Evolutionary conservation across 352 stramenopile genomes (phyloP), one percentile per base, ranked within the genome.

Genomic region (Globisporangium abappressorium): DNA sequence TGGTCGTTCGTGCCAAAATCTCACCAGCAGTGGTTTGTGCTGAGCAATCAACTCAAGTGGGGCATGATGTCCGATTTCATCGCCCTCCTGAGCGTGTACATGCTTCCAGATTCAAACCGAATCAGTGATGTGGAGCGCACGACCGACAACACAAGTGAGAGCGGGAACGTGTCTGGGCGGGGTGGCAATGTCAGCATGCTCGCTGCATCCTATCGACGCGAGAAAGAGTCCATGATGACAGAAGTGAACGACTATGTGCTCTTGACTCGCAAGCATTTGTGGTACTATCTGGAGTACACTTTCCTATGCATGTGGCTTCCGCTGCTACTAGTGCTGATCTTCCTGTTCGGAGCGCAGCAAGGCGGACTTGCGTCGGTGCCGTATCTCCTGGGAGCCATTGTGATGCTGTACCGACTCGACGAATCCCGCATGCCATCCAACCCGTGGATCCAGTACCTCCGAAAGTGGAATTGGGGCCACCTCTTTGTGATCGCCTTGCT

Each of bases 401-500:
- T 84, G 51, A 93, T 96, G 83, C 65, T 96, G 2, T 95, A 91
- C 70, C 78, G 82, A 33, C 72, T 95, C 22, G 87, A 96, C 58
- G 81, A 92, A 62, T 68, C 82, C 12, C 83, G 87, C 4, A 57
- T 80, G 26, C 83, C 85, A 18, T 72, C 70, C 3, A 88, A 74
- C 54, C 66, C 71, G 38, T 94, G 84, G 86, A 87, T 96, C 47
- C 80, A 89, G 26, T 80, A 85, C 36, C 68, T 96, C 15, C 81
- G 86, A 11, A 91, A 88, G 56, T 93, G 80, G 79, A 95, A 93
- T 57, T 96, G 89, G 89, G 74, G 72, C 0, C 87, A 96, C 51
- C 77, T 96, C 22, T 92, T 96, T 56, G 70, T 91, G 8, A 90
- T 95, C 57, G 76, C 91, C 1, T 59, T 95, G 33, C 79, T 92